phyloP scores from a whole-genome alignment of 257 asterid species.

The Fraxinus americana region DNA sequence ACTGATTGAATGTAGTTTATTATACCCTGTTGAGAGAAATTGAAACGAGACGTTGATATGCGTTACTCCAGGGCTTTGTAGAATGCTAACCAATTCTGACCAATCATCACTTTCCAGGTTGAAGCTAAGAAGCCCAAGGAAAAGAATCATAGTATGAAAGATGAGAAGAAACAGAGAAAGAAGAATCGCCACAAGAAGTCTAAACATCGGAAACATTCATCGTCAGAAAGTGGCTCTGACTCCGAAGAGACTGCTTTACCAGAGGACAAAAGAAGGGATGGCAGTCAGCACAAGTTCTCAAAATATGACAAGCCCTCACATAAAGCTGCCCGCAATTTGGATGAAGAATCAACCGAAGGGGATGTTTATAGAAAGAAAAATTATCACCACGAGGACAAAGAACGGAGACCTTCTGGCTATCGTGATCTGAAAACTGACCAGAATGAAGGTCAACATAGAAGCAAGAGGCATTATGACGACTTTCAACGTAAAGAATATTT shows the following conservation, averaged over 20 bases:
- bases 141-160: slow-evolving; percentile 33
- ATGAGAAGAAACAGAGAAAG: slow-evolving; percentile 44
- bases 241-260: slow-evolving; percentile 31
- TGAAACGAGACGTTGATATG: neutral
- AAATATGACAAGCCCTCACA: slow-evolving; percentile 32
- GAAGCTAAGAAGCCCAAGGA: slow-evolving; percentile 55
- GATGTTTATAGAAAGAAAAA: slow-evolving; percentile 39
- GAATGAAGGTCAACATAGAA: slow-evolving; percentile 22
- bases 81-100: slow-evolving; percentile 15
- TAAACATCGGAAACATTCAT: slow-evolving; percentile 45
- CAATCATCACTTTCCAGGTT: slow-evolving; percentile 50
- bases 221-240: slow-evolving; percentile 52
- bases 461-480: slow-evolving; percentile 20
- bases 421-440: slow-evolving; percentile 21
- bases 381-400: slow-evolving; percentile 37
- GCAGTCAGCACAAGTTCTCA: slow-evolving; percentile 34
- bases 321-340: slow-evolving; percentile 25
- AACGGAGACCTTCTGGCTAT: slow-evolving; percentile 20
- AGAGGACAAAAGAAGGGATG: slow-evolving; percentile 37
- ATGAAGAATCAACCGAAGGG: slow-evolving; percentile 45
- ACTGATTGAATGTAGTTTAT: neutral
- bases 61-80: neutral
- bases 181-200: slow-evolving; percentile 56
- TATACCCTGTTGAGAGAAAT: neutral
- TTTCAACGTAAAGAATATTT: slow-evolving; percentile 29